These are phyloP conservation scores for Hortaea sp. DNA, from an alignment of 2,329 filamentous ascomycete genomes.

Conservation along the genomic window DNA sequence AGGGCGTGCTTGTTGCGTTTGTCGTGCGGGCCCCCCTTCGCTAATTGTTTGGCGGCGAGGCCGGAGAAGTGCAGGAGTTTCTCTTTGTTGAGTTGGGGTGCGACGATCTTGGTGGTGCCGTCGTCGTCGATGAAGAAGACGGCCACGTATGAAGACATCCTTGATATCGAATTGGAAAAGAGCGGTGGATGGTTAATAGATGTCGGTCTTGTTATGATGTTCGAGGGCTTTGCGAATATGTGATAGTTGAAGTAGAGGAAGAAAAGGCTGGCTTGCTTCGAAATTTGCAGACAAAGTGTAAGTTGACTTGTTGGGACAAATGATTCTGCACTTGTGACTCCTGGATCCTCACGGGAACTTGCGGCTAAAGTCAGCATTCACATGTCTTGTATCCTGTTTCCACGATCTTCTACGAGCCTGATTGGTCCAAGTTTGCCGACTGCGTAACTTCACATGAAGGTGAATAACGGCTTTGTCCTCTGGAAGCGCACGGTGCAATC, in stretches of 20 bases:
- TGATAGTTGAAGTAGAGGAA: not conserved
- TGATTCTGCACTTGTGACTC: not conserved
- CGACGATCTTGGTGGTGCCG: constrained; percentile 1
- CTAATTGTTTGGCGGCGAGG: not conserved
- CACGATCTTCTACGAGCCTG: not conserved
- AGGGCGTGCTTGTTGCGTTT: not conserved
- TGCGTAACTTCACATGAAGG: not conserved
- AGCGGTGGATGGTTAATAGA: not conserved
- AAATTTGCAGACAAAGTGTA: not conserved
- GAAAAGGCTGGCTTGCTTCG: not conserved
- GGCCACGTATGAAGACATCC: not conserved
- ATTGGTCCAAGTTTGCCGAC: not conserved
- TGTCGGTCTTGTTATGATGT: not conserved
- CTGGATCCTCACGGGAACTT: not conserved
- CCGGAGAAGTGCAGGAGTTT: constrained; percentile 5
- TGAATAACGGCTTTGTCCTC: not conserved
- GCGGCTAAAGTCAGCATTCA: no score
- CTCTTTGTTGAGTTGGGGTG: not conserved
- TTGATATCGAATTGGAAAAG: not conserved
- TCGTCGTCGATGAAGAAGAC: constrained; percentile 1
- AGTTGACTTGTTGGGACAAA: not conserved
- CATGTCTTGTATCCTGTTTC: not conserved
- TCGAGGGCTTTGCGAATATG: not conserved
- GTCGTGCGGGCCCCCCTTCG: not conserved
- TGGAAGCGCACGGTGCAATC: not conserved